A percentile compares a stretch with the other conserved stretches of the same genome.
phyloP scores from a whole-genome alignment of 1,284 basidiomycete species.

The Trichosporon asahii region DNA sequence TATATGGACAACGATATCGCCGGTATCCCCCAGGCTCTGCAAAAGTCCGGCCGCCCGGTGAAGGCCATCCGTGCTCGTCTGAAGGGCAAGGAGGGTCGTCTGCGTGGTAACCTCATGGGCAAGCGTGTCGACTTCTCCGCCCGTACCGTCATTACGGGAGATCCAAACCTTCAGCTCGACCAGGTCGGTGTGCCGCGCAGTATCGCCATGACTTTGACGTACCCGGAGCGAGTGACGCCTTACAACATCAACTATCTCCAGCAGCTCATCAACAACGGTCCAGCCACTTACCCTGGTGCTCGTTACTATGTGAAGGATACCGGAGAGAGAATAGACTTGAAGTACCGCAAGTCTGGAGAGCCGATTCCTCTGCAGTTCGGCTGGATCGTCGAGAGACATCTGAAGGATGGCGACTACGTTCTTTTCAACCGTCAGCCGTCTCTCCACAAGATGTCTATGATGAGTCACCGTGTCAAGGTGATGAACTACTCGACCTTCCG shows the following conservation, averaged over 20 bases:
- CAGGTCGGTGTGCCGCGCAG: constrained; percentile 96
- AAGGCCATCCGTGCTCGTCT: constrained; percentile 97
- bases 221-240: constrained; percentile 95
- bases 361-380: constrained; percentile 90
- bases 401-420: constrained; percentile 95
- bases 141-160: constrained; percentile 98
- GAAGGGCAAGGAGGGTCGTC: constrained; percentile 97
- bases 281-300: constrained; percentile 92
- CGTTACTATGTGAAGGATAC: constrained; percentile 97
- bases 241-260: constrained; percentile 96
- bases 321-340: constrained; percentile 93
- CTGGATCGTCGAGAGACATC: constrained; percentile 97
- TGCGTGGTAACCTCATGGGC: constrained; percentile 98
- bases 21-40: constrained; percentile 93
- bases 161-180: constrained; percentile 94
- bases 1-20: constrained; percentile 99
- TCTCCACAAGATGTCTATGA: constrained; percentile 99
- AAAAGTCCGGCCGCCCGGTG: constrained; percentile 95
- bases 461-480: constrained; percentile 95
- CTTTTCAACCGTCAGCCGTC: constrained; percentile 98
- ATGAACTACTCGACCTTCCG: constrained; percentile 95
- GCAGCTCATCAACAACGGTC: constrained; percentile 94
- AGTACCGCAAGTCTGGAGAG: constrained; percentile 97
- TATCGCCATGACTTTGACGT: constrained; percentile 97
- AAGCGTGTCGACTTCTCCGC: constrained; percentile 99